These are phyloP conservation scores for Phytophthora quininea DNA, from an alignment of 352 stramenopile genomes.

Conservation along the genomic window DNA sequence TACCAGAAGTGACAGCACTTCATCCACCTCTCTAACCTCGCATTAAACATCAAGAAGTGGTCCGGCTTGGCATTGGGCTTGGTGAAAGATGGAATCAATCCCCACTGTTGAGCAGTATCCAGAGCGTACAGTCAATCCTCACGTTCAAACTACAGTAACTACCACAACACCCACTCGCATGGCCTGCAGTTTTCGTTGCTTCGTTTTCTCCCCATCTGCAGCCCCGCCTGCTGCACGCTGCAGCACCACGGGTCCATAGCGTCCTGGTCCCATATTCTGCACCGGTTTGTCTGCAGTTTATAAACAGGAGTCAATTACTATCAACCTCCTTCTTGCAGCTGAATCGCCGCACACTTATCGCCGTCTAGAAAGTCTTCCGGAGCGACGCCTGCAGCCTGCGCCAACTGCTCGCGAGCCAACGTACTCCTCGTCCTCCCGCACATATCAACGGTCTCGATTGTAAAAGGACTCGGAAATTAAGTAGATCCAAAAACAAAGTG, in stretches of 20 bases:
- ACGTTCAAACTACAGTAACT: neutral
- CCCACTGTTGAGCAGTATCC: constrained; percentile 52
- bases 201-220: constrained; percentile 12
- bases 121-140: neutral
- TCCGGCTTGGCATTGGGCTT: constrained; percentile 76
- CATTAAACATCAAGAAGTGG: constrained; percentile 90
- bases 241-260: constrained; percentile 68
- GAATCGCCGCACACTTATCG: constrained; percentile 65
- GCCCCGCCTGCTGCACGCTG: constrained; percentile 9
- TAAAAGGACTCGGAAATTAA: constrained; percentile 4
- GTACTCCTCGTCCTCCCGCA: constrained; percentile 73
- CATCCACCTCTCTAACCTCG: constrained; percentile 42
- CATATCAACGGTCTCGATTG: constrained; percentile 37
- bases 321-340: constrained; percentile 7
- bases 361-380: constrained; percentile 61
- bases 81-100: constrained; percentile 83
- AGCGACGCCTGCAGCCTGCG: constrained; percentile 49
- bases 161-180: constrained; percentile 57
- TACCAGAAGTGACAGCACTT: neutral
- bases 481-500: constrained; percentile 12
- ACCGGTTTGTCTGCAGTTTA: constrained; percentile 58
- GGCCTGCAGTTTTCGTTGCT: constrained; percentile 49
- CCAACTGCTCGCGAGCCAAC: constrained; percentile 60
- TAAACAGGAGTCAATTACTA: neutral
- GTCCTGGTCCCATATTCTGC: constrained; percentile 80